Evolutionary conservation across 345 rosid species (phyloP).

Genomic region (Brassica juncea): DNA sequence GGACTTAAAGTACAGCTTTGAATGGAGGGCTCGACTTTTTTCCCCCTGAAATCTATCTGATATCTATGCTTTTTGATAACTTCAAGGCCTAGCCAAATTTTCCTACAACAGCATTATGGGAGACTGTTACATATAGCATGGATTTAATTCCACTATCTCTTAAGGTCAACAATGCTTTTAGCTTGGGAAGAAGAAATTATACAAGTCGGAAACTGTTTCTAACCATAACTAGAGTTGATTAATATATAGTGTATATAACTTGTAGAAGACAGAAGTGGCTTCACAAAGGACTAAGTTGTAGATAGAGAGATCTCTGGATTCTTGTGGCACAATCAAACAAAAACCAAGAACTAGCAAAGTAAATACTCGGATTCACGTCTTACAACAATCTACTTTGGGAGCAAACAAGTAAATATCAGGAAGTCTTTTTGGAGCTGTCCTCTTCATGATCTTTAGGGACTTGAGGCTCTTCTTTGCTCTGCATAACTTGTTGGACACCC

Average conservation of each 20-base stretch:
- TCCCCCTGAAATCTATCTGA: slow-evolving; percentile 35
- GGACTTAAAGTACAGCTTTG: slow-evolving; percentile 21
- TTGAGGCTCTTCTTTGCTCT: slow-evolving; percentile 51
- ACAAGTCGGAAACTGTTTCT: not conserved
- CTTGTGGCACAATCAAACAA: slow-evolving; percentile 21
- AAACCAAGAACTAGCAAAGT: slow-evolving; percentile 6
- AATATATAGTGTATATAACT: not conserved
- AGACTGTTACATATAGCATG: slow-evolving; percentile 30
- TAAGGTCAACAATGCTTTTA: slow-evolving; percentile 19
- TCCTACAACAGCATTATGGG: slow-evolving; percentile 18
- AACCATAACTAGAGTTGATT: slow-evolving; percentile 4
- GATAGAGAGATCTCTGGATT: not conserved
- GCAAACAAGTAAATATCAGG: slow-evolving; percentile 9
- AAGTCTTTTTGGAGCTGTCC: slow-evolving; percentile 30
- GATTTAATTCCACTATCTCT: slow-evolving; percentile 20
- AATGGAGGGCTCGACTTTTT: slow-evolving; percentile 27
- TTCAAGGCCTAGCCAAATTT: slow-evolving; percentile 18
- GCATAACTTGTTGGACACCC: slow-evolving; percentile 70
- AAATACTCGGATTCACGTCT: too few relatives aligned
- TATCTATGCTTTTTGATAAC: slow-evolving; percentile 27
- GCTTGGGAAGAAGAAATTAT: not conserved
- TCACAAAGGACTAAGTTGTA: not conserved
- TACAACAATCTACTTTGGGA: not conserved
- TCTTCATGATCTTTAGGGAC: slow-evolving; percentile 10
- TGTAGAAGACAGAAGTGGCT: not conserved